phyloP scores from a whole-genome alignment of 108 stramenopile species.

The Nannochloropsis salina region DNA sequence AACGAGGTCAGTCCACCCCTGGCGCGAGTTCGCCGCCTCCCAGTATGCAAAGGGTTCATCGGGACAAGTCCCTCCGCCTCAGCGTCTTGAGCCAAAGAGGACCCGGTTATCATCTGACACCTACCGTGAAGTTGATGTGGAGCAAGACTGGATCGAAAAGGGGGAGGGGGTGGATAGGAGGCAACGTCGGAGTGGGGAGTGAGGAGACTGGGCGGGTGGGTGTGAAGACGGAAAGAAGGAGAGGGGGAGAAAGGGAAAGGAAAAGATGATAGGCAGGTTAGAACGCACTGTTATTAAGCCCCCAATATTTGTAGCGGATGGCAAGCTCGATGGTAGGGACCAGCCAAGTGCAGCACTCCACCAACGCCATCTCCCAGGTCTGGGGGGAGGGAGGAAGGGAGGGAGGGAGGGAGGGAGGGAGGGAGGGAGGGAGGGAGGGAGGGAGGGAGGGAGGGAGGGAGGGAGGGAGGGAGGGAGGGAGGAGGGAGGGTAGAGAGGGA shows the following conservation, averaged over 20 bases:
- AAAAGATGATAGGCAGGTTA: background rate
- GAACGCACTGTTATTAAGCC: background rate
- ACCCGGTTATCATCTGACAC: background rate
- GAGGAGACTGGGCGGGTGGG: background rate
- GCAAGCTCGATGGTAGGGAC: background rate
- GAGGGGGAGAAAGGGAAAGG: background rate
- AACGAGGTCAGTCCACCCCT: no score
- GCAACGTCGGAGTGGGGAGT: background rate
- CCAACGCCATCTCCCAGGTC: background rate
- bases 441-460: background rate
- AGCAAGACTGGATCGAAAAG: background rate
- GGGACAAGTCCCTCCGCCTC: no score
- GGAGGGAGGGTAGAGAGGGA: background rate
- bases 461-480: conserved; percentile 1
- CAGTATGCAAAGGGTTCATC: no score
- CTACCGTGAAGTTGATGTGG: background rate
- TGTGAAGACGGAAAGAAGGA: background rate
- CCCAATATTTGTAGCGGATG: background rate
- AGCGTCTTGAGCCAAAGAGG: no score
- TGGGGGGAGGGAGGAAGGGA: background rate
- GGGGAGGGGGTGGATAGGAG: background rate
- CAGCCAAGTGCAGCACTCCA: background rate
- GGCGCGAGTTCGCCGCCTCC: no score
- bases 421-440: background rate
- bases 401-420: background rate